These are phyloP conservation scores for Skeletonema menzelii DNA, from an alignment of 108 stramenopile species.

Conservation along the genomic window DNA sequence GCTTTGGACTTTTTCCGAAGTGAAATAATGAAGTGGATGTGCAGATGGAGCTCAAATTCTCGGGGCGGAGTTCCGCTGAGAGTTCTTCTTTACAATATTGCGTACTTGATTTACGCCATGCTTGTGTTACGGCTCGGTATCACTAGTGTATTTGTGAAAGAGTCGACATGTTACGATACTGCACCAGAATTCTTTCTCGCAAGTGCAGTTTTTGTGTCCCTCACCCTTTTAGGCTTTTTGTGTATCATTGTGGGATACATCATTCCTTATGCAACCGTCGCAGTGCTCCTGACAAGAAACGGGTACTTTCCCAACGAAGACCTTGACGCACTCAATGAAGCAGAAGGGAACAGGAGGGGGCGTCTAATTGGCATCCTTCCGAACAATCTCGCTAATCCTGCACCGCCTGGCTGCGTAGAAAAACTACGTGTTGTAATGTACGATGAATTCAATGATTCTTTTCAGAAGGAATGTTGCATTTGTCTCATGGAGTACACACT, in stretches of 20 bases:
- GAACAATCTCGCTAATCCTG: constrained; percentile 51
- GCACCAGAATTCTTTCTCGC: constrained; percentile 64
- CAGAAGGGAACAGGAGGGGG: constrained; percentile 15
- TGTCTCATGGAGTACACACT: constrained; percentile 66
- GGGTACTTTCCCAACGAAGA: constrained; percentile 62
- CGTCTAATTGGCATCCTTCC: constrained; percentile 56
- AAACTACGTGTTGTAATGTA: constrained; percentile 38
- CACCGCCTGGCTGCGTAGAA: constrained; percentile 59
- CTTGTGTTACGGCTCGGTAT: constrained; percentile 61
- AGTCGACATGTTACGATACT: constrained; percentile 50
- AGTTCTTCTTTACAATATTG: constrained; percentile 65
- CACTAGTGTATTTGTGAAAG: constrained; percentile 44
- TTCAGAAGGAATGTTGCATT: constrained; percentile 71
- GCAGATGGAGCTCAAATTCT: constrained; percentile 59
- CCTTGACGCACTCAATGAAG: constrained; percentile 14
- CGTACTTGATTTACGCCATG: constrained; percentile 63
- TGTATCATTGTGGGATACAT: constrained; percentile 68
- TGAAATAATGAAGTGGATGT: constrained; percentile 68
- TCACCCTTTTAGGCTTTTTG: constrained; percentile 62
- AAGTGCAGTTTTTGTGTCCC: constrained; percentile 52
- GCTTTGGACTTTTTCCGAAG: constrained; percentile 71
- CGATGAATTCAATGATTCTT: constrained; percentile 48
- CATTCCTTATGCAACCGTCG: constrained; percentile 62
- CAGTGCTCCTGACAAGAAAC: constrained; percentile 64
- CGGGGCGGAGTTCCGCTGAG: constrained; percentile 37